phyloP scores from a whole-genome alignment of 2,329 filamentous ascomycete species.

The Juglanconis juglandina region DNA sequence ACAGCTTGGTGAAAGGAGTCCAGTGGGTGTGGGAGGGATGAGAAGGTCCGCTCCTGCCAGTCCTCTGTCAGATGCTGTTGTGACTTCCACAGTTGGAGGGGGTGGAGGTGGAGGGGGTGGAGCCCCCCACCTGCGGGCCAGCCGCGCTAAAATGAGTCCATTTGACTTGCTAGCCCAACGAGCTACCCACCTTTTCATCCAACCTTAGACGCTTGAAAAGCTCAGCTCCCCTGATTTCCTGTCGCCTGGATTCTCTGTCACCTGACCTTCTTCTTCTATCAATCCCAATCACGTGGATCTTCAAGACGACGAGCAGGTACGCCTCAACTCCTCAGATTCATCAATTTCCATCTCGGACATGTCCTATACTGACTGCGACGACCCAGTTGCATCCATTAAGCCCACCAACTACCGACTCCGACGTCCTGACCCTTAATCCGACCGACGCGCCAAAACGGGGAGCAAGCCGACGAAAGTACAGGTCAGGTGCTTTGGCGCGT shows the following conservation, averaged over 20 bases:
- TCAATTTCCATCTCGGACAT: background rate
- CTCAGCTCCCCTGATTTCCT: background rate
- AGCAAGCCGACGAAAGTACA: background rate
- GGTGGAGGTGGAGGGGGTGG: background rate
- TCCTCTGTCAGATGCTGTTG: too few relatives aligned
- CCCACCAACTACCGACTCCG: background rate
- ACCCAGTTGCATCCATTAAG: background rate
- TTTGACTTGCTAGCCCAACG: background rate
- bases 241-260: background rate
- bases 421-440: background rate
- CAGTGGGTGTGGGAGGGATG: background rate
- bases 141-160: constrained; percentile 1
- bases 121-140: background rate
- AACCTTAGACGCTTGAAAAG: background rate
- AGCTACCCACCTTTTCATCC: too few relatives aligned
- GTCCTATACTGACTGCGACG: background rate
- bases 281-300: background rate
- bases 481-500: background rate
- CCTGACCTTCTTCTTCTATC: background rate
- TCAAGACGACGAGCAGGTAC: background rate
- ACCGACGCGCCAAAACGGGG: background rate
- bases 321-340: background rate
- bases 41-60: background rate
- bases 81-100: background rate
- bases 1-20: background rate